Evolutionary conservation across 176 grass and related monocot genomes (phyloP).

Genomic region (Saccharum officinarum): DNA sequence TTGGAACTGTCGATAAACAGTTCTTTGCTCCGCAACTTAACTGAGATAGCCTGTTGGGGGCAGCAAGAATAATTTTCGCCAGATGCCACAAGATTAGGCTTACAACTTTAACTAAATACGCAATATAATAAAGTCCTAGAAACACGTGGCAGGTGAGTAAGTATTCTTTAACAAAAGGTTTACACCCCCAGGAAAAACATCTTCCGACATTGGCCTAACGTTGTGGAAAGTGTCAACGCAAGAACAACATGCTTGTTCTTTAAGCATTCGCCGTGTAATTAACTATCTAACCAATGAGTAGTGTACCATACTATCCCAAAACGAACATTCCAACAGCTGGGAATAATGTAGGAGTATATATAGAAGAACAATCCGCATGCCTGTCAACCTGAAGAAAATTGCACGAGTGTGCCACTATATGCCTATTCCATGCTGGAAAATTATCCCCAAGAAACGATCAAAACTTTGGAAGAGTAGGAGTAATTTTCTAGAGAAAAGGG

Average conservation of each 20-base stretch:
- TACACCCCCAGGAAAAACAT: not conserved
- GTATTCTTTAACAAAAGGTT: not conserved
- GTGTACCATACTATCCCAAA: not conserved
- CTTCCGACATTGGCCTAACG: conserved; percentile 1
- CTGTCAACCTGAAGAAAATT: not conserved
- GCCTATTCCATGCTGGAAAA: not conserved
- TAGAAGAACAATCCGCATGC: not conserved
- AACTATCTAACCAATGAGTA: not conserved
- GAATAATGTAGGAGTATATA: not conserved
- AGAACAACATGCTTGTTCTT: not conserved
- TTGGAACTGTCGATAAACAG: not conserved
- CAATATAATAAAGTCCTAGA: not conserved
- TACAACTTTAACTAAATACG: not conserved
- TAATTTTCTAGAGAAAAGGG: not conserved
- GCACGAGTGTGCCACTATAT: not conserved
- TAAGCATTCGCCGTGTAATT: conserved; percentile 16
- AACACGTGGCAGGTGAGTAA: not conserved
- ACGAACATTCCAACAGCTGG: not conserved
- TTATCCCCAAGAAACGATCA: conserved; percentile 13
- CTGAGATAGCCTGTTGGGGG: no score
- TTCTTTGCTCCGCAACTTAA: not conserved
- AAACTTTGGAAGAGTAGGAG: not conserved
- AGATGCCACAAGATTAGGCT: not conserved
- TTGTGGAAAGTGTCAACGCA: not conserved
- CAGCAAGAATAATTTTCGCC: not conserved